phyloP scores from a whole-genome alignment of 306 rosid species.

The Carpinus fangiana region DNA sequence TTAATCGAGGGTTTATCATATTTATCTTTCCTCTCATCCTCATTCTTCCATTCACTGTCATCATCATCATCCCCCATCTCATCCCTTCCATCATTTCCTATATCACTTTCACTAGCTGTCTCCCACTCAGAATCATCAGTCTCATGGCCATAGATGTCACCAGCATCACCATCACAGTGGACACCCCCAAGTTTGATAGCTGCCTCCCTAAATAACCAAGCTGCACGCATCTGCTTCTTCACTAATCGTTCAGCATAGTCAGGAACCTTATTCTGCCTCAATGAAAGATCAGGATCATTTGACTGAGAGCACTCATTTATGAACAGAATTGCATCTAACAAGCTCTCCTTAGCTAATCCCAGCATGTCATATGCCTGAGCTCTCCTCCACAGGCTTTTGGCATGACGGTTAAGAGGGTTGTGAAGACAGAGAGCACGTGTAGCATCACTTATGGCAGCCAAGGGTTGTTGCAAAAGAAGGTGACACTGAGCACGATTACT shows the following conservation, averaged over 20 bases:
- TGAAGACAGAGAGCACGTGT: slow-evolving; percentile 96
- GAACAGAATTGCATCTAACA: slow-evolving; percentile 93
- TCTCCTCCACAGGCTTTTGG: slow-evolving; percentile 98
- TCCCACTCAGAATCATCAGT: slow-evolving; percentile 99
- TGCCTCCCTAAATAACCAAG: slow-evolving; percentile 98
- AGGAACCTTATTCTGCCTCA: slow-evolving; percentile 93
- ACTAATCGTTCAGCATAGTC: slow-evolving; percentile 95
- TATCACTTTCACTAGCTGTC: slow-evolving; percentile 98
- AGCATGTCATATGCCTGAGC: slow-evolving; percentile 99
- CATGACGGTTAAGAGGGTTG: slow-evolving; percentile 92
- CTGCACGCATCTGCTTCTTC: slow-evolving; percentile 97
- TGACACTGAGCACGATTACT: slow-evolving; percentile 97
- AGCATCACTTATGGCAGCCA: slow-evolving; percentile 96
- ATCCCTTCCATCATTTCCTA: slow-evolving; percentile 85
- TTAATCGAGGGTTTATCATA: slow-evolving; percentile 69
- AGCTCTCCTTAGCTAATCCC: slow-evolving; percentile 90
- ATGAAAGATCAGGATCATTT: slow-evolving; percentile 85
- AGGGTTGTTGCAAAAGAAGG: slow-evolving; percentile 89
- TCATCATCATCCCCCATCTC: slow-evolving; percentile 77
- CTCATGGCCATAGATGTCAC: slow-evolving; percentile 77
- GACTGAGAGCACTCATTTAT: slow-evolving; percentile 98
- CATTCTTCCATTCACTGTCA: slow-evolving; percentile 73
- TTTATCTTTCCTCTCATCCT: slow-evolving; percentile 66
- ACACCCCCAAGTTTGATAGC: slow-evolving; percentile 91
- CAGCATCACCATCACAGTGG: slow-evolving; percentile 83